Base-by-base conservation (phyloP, 2,329 filamentous ascomycete genomes). In the Camillea tinctor region DNA sequence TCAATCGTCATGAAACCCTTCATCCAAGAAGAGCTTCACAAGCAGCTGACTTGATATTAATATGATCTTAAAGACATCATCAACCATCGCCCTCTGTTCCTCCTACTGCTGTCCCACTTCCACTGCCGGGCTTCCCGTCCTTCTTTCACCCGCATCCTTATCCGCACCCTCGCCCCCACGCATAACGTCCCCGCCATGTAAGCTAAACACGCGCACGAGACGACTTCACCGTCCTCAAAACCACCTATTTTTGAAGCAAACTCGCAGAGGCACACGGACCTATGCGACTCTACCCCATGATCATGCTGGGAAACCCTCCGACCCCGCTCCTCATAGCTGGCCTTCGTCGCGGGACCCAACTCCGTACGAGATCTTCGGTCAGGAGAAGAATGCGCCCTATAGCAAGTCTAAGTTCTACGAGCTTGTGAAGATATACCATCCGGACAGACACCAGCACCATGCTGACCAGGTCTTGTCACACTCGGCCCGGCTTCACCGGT, bases 351-450 rank as follows among this genome's bases (percentile, higher is more conserved):
- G 71, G 20, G 71, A 81, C 49, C 91, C 91, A 1, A 94, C 93
- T 0, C 95, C 95, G 1, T 98, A 99, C 78, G 91, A 98, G 71
- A 91, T 99, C 72, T 88, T 98, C 70, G 81, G 84, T 62, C 69
- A 75, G 56, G 74, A 76, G 30, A 84, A 79, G 67, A 79, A 80
- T 59, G 87, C 86, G 15, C 84, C 87, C 1, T 98, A 99, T 75
- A 88, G 85, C 63, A 98, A 99, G 76, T 78, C 82, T 50, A 87
- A 87, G 61, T 99, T 93, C 81, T 95, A 96, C 75, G 85, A 94
- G 71, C 85, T 99, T 56, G 95, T 96, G 60, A 99, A 98, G 79
- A 81, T 96, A 52, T 99, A 99, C 78, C 95, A 99, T 72, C 95
- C 95, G 0, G 95, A 99, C 75, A 85, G 84, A 60, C 80, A 77